Evolutionary conservation across 257 asterid species (phyloP), one percentile per base, ranked within the genome.

Genomic region (Fraxinus excelsior): DNA sequence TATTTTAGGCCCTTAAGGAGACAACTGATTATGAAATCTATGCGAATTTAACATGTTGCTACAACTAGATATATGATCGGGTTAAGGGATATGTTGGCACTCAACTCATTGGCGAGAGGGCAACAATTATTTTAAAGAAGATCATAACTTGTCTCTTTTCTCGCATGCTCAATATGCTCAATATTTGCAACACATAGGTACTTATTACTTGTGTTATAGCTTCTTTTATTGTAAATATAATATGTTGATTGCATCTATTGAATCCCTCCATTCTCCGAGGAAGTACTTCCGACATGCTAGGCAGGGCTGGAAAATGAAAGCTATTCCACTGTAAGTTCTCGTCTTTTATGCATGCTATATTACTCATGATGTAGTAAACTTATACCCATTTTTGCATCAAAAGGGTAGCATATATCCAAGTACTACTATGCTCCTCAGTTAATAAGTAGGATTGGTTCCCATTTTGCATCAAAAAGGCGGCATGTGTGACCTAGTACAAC

Each of bases 61-160:
- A 88, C 79, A 86, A 88, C 58, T 92, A 89, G 80, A 88, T 83
- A 71, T 76, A 82, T 72, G 97, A 96, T 65, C 86, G 90, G 64
- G 92, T 80, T 69, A 93, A 82, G 85, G 99, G 99, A 81, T 85
- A 91, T 72, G 99, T 96, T 81, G 97, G 97, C 82, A 91, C 98
- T 75, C 97, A 96, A 79, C 97, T 93, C 37, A 79, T 91, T 75
- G 97, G 98, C 71, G 99, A 96, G 86, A 88, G 99, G 76, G 98
- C 97, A 35, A 84, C 90, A 81, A 89, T 96, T 82, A 91, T 96
- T 69, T 85, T 96, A 84, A 96, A 93, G 98, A 96, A 84, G 88
- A 91, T 77, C 93, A 85, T 72, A 78, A 76, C 83, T 75, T 89
- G 76, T 87, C 94, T 78, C 94, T 93, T 65, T 87, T 84, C 78